Conservation (phyloP, 2,329 filamentous ascomycete genomes). For the Phaeosphaeriaceae sp. region DNA sequence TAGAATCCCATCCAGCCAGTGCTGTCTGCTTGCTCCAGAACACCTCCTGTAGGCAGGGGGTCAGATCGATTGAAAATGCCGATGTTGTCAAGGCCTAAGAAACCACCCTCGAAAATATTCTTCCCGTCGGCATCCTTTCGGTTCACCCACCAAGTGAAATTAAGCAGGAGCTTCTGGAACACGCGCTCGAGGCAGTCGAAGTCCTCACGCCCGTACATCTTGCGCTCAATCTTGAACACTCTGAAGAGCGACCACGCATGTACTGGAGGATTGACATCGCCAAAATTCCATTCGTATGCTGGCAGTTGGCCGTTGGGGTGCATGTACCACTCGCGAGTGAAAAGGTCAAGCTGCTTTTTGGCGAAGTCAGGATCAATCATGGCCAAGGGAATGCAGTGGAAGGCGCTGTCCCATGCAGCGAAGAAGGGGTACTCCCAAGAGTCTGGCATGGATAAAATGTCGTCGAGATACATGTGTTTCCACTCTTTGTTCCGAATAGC, state of each 20-base stretch:
- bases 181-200: slow-evolving; percentile 94
- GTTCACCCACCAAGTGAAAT: slow-evolving; percentile 99
- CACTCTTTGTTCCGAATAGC: slow-evolving; percentile 84
- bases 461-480: slow-evolving; percentile 94
- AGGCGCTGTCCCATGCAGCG: slow-evolving; percentile 95
- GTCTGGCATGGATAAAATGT: slow-evolving; percentile 96
- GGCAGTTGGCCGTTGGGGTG: slow-evolving; percentile 95
- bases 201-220: slow-evolving; percentile 93
- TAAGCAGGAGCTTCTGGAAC: slow-evolving; percentile 93
- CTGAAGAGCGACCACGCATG: slow-evolving; percentile 96
- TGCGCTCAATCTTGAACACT: slow-evolving; percentile 97
- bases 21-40: slow-evolving; percentile 94
- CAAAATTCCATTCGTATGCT: slow-evolving; percentile 97
- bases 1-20: slow-evolving; percentile 99
- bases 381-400: slow-evolving; percentile 92
- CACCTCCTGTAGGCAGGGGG: slow-evolving; percentile 89
- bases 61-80: slow-evolving; percentile 97
- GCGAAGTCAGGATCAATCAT: slow-evolving; percentile 99
- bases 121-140: slow-evolving; percentile 93
- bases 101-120: slow-evolving; percentile 96
- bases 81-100: slow-evolving; percentile 95
- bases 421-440: slow-evolving; percentile 99
- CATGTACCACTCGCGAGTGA: slow-evolving; percentile 98
- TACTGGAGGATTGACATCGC: slow-evolving; percentile 94
- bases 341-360: slow-evolving; percentile 95